These are phyloP conservation scores for Sedum album DNA, from an alignment of 164 flowering plant genomes.

Conservation along the genomic window DNA sequence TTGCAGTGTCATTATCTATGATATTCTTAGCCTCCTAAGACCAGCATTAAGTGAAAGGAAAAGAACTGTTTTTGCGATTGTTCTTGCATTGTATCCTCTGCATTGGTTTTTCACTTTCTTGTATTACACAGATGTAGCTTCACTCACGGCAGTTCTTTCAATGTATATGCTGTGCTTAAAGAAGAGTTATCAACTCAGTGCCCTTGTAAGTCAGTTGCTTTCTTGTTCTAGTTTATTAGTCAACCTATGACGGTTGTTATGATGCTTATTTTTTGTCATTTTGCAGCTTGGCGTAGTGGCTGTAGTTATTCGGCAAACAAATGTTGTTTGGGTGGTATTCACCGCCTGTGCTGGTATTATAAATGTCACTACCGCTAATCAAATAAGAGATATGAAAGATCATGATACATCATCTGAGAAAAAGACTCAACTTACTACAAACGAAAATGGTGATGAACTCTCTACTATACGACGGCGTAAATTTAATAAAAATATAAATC, in stretches of 20 bases:
- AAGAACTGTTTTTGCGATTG: slow-evolving; percentile 50
- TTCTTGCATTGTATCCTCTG: slow-evolving; percentile 68
- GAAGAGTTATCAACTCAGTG: slow-evolving; percentile 56
- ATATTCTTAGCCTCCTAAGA: slow-evolving; percentile 45
- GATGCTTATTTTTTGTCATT: neutral
- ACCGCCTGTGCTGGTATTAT: slow-evolving; percentile 60
- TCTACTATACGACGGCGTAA: slow-evolving; percentile 51
- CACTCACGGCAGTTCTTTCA: slow-evolving; percentile 68
- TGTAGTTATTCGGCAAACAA: slow-evolving; percentile 76
- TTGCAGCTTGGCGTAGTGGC: slow-evolving; percentile 70
- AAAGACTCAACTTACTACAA: slow-evolving; percentile 10
- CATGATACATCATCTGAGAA: slow-evolving; percentile 15
- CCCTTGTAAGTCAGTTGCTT: slow-evolving; percentile 46
- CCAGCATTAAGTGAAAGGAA: slow-evolving; percentile 53
- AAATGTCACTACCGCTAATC: slow-evolving; percentile 23
- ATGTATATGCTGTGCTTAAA: slow-evolving; percentile 73
- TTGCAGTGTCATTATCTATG: slow-evolving; percentile 63
- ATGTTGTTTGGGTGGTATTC: slow-evolving; percentile 81
- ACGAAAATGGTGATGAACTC: slow-evolving; percentile 8
- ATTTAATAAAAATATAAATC: slow-evolving; percentile 10
- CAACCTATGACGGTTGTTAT: too few species aligned
- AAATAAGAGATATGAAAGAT: slow-evolving; percentile 18
- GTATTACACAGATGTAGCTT: slow-evolving; percentile 91
- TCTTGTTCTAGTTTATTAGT: too few species aligned
- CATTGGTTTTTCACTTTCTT: slow-evolving; percentile 95